A percentile compares a stretch with the other conserved stretches of the same genome.
Conservation (phyloP, 2,329 filamentous ascomycete genomes). For the Diaporthe destruens region DNA sequence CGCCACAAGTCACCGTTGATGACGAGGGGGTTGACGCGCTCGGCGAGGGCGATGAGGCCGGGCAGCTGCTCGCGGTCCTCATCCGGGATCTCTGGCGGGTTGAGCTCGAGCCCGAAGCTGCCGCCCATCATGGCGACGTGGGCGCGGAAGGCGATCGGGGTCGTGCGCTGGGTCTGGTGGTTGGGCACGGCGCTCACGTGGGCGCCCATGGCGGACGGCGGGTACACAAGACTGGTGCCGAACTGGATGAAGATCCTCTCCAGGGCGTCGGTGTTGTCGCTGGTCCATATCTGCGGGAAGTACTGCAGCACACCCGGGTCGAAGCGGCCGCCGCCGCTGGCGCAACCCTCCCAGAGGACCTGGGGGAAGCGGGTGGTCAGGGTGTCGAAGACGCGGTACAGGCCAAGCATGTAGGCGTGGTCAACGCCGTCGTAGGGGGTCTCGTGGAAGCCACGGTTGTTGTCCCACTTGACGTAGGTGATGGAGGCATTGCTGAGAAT, state of each 20-base stretch:
- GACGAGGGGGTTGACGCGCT: constrained; percentile 70
- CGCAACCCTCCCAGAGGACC: constrained; percentile 76
- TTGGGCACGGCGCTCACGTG: constrained; percentile 74
- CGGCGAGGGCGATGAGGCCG: constrained; percentile 64
- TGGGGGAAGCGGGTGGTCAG: constrained; percentile 71
- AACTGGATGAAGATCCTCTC: constrained; percentile 73
- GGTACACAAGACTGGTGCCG: constrained; percentile 73
- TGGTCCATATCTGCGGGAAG: constrained; percentile 76
- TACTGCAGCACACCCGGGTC: constrained; percentile 74
- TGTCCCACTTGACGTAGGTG: constrained; percentile 76
- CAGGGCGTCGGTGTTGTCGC: constrained; percentile 73
- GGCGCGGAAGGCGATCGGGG: constrained; percentile 70
- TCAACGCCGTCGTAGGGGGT: constrained; percentile 64
- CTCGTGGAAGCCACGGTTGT: constrained; percentile 75
- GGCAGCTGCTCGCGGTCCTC: constrained; percentile 68
- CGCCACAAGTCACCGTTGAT: constrained; percentile 71
- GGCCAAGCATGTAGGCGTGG: constrained; percentile 72
- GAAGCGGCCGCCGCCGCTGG: constrained; percentile 73
- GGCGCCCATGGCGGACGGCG: constrained; percentile 73
- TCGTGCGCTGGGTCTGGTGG: constrained; percentile 65
- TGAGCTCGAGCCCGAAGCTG: constrained; percentile 74
- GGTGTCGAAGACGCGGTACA: constrained; percentile 72
- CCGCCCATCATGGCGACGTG: constrained; percentile 78
- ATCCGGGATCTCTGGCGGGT: constrained; percentile 63
- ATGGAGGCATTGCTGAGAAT: constrained; percentile 68